Evolutionary conservation across 2,329 filamentous ascomycete species (phyloP), one percentile per base, ranked within the genome.

Genomic region (Neonectria neomacrospora): DNA sequence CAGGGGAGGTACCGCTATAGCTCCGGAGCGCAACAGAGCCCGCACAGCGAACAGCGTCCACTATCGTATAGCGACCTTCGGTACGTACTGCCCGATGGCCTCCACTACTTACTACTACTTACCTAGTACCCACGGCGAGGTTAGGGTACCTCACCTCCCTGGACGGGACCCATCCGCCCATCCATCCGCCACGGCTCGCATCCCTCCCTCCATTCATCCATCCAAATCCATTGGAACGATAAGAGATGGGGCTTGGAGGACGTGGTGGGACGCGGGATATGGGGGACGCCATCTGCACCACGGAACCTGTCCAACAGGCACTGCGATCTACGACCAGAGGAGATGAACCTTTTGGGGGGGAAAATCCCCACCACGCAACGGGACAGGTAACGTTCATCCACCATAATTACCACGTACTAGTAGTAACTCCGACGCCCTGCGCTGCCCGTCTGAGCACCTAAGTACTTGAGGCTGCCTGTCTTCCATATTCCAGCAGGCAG

Each of bases 1-100:
- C 56, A 59, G 48, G 28, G 39, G 47, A 45, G 39, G 56, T 59
- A 59, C 56, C 50, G 56, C 56, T 59, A 59, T 48, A 59, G 56
- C 56, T 34, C 30, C 22, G 28, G 48, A 53, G 56, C 12, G 50
- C 22, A 42, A 32, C 14, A 44, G 48, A 44, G 48, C 22, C 28
- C 47, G n/a, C 28, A 18, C 48, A 39, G 39, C 41, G 39, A 59
- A 53, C 56, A 48, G 48, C 42, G 47, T 42, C 47, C 47, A 47
- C 56, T 37, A 22, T 26, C 56, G 45, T 20, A 34, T 47, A 52
- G 47, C 28, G 48, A 30, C 37, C 37, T 30, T 18, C 20, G 53
- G 39, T 22, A 28, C 41, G 50, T 37, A 26, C 37, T 26, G 47
- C 47, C 26, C 28, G 28, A 30, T 30, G 28, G 28, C 28, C 28